Evolutionary conservation across 129 eudicot genomes (phyloP).

Genomic region (Apium graveolens): DNA sequence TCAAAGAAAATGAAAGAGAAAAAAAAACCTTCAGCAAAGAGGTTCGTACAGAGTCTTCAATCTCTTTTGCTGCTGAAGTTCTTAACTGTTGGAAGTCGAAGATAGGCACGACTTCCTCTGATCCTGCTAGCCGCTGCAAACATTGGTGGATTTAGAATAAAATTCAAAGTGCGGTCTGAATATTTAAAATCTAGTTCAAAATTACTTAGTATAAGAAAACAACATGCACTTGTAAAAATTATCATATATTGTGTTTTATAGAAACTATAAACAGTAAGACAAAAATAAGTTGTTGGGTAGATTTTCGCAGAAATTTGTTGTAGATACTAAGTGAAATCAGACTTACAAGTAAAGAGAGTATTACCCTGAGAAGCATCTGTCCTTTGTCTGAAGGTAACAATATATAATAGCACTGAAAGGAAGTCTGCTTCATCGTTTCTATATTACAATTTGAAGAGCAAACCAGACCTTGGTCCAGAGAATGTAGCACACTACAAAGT

Average conservation of each 20-base stretch:
- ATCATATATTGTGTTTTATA: neutral
- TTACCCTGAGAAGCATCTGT: slow-evolving; percentile 77
- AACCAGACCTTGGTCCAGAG: slow-evolving; percentile 79
- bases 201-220: too few species aligned
- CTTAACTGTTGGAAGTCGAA: slow-evolving; percentile 43
- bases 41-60: slow-evolving; percentile 47
- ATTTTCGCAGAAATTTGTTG: neutral
- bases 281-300: neutral
- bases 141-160: neutral
- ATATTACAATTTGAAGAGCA: slow-evolving; percentile 75
- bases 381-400: slow-evolving; percentile 79
- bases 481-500: slow-evolving; percentile 56
- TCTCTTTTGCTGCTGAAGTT: slow-evolving; percentile 38
- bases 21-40: slow-evolving; percentile 54
- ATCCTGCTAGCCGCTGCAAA: slow-evolving; percentile 80
- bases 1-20: slow-evolving; percentile 7
- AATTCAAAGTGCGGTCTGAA: neutral
- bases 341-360: slow-evolving; percentile 5
- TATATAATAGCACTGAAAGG: slow-evolving; percentile 66
- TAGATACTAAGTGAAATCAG: neutral
- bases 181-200: too few species aligned
- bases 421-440: slow-evolving; percentile 59
- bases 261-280: neutral
- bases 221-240: neutral
- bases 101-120: slow-evolving; percentile 73